These are phyloP conservation scores for Salix viminalis DNA, from an alignment of 345 rosid genomes.

Conservation along the genomic window DNA sequence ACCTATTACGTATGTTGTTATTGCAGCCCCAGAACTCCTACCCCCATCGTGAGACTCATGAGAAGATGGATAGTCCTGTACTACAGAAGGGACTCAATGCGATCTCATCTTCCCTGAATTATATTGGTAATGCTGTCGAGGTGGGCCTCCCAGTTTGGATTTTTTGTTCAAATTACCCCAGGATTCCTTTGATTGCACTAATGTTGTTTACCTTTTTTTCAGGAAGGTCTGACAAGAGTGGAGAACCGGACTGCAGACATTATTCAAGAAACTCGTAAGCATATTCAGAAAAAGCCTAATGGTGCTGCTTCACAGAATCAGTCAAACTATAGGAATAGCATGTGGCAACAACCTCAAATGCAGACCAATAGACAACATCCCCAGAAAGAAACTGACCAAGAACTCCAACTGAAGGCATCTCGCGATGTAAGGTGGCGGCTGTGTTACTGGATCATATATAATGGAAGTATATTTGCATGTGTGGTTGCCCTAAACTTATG, in stretches of 20 bases:
- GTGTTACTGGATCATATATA: conserved; percentile 41
- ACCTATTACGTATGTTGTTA: background rate
- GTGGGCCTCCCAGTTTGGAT: background rate
- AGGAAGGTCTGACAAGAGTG: conserved; percentile 30
- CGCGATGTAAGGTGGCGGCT: conserved; percentile 96
- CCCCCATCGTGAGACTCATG: conserved; percentile 21
- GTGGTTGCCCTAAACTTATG: conserved; percentile 15
- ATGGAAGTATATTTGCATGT: conserved; percentile 22
- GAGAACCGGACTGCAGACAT: conserved; percentile 29
- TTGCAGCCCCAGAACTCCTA: conserved; percentile 32
- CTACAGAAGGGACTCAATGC: conserved; percentile 29
- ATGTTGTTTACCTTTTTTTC: background rate
- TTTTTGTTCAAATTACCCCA: background rate
- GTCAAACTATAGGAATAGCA: background rate
- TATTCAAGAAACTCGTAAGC: conserved; percentile 35
- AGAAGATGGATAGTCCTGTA: conserved; percentile 4
- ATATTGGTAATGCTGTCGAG: conserved; percentile 31
- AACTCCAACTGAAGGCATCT: conserved; percentile 92
- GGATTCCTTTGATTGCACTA: background rate
- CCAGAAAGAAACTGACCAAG: conserved; percentile 43
- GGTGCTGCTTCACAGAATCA: conserved; percentile 16
- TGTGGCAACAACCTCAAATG: conserved; percentile 27
- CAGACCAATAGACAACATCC: conserved; percentile 19
- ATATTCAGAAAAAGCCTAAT: conserved; percentile 21
- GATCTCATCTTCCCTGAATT: conserved; percentile 28